These are phyloP conservation scores for Malassezia vespertilionis DNA, from an alignment of 1,284 basidiomycete genomes.

Conservation along the genomic window DNA sequence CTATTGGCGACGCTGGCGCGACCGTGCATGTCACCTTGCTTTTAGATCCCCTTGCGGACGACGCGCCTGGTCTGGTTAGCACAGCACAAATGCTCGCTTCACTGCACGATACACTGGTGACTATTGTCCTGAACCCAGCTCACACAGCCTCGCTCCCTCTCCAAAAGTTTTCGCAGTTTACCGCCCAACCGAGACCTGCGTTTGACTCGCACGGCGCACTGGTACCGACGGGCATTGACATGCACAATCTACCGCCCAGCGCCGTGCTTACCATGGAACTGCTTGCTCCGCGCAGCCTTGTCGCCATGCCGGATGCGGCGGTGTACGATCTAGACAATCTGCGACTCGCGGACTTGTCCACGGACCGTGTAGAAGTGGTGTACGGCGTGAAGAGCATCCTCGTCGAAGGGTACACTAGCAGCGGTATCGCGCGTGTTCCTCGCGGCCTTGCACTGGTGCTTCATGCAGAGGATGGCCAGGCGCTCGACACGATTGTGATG, in stretches of 20 bases:
- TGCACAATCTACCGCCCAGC: conserved; percentile 50
- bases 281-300: conserved; percentile 80
- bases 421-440: conserved; percentile 62
- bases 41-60: conserved; percentile 72
- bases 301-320: conserved; percentile 76
- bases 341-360: conserved; percentile 59
- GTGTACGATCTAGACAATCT: conserved; percentile 93
- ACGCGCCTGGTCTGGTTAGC: conserved; percentile 71
- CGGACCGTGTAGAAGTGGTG: conserved; percentile 59
- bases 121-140: conserved; percentile 32
- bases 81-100: conserved; percentile 48
- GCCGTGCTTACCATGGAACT: conserved; percentile 82
- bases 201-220: conserved; percentile 61
- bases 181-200: conserved; percentile 54
- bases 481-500: conserved; percentile 57
- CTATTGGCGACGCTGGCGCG: conserved; percentile 60
- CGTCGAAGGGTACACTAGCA: conserved; percentile 74
- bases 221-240: conserved; percentile 27
- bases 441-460: conserved; percentile 51
- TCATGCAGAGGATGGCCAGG: conserved; percentile 26
- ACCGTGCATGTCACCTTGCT: conserved; percentile 64
- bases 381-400: conserved; percentile 84
- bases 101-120: conserved; percentile 25
- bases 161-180: conserved; percentile 85
- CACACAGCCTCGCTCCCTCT: conserved; percentile 61